Evolutionary conservation across 1,284 basidiomycete species (phyloP), one percentile per base, ranked within the genome.

Genomic region (Rugosomyces carneus): DNA sequence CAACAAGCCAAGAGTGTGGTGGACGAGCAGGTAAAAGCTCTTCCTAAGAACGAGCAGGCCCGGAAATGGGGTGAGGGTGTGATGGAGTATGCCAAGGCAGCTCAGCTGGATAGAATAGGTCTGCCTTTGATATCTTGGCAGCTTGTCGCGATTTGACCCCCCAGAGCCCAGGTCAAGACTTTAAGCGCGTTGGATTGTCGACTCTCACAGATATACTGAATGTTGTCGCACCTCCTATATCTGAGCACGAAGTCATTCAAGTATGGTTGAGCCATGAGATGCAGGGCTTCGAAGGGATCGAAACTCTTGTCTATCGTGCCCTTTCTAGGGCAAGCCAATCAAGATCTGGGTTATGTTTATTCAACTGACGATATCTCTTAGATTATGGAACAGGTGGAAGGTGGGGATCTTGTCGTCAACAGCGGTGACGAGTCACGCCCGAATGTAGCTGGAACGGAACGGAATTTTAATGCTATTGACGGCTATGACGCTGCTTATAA

Each of bases 251-350:
- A 68, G 92, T 98, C 16, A 90, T 99, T 49, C 84, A 96, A 62
- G 85, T 99, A 5, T 93, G 90, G 81, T 72, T 99, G 31, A 88
- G 87, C 55, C 94, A 99, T 69, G 93, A 95, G 56, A 95, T 99
- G 93, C 72, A 80, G 49, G 95, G 96, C 10, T 97, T 96, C 61
- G 93, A 94, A 44, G 96, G 95, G 11, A 81, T 99, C 38, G 93
- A 97, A 64, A 78, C 84, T n/a, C 78, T 99, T n/a, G 90, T 94
- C 9, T 99, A 97, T 68, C 81, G 85, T 34, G 83, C 90, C 1
- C 70, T 94, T 29, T 69, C 87, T 21, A 76, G 83, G 60, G 90
- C 91, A 58, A 47, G 83, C 63, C 26, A 39, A 8, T 19, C 11
- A 13, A 23, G 37, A 16, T 29, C 40, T 39, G 6, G 24, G 36